Conservation (phyloP, 805 yeast genomes). For the Candida vaughaniae region DNA sequence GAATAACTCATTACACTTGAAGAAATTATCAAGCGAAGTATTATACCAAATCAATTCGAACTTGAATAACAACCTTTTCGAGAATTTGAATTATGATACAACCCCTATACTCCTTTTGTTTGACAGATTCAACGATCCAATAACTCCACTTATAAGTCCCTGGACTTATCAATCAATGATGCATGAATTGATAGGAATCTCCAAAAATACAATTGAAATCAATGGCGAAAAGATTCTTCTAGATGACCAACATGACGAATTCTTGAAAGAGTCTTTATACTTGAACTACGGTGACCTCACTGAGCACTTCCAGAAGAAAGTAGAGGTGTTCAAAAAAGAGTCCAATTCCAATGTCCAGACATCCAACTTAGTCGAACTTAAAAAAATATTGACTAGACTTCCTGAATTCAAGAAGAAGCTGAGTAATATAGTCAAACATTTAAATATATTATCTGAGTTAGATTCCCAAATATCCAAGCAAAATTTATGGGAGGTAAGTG, state of each 20-base stretch:
- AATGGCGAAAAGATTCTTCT: constrained; percentile 45
- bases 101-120: constrained; percentile 73
- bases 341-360: constrained; percentile 72
- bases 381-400: constrained; percentile 83
- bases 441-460: constrained; percentile 83
- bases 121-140: constrained; percentile 87
- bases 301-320: constrained; percentile 80
- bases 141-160: constrained; percentile 88
- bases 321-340: constrained; percentile 74
- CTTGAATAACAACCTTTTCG: constrained; percentile 61
- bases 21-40: constrained; percentile 68
- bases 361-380: constrained; percentile 80
- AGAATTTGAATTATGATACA: constrained; percentile 61
- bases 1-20: constrained; percentile 59
- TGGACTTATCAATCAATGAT: constrained; percentile 99
- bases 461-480: constrained; percentile 65
- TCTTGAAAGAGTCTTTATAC: constrained; percentile 78
- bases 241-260: constrained; percentile 67
- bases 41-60: constrained; percentile 55
- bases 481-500: constrained; percentile 82
- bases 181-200: constrained; percentile 83
- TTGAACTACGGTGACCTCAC: constrained; percentile 94
- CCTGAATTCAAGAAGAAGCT: constrained; percentile 92
- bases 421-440: constrained; percentile 87
- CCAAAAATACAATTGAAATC: constrained; percentile 75